Percentiles rank a stretch among this genome's conserved stretches.
Evolutionary conservation across 176 grass and related monocot genomes (phyloP).

Genomic region (Alopecurus myosuroides): DNA sequence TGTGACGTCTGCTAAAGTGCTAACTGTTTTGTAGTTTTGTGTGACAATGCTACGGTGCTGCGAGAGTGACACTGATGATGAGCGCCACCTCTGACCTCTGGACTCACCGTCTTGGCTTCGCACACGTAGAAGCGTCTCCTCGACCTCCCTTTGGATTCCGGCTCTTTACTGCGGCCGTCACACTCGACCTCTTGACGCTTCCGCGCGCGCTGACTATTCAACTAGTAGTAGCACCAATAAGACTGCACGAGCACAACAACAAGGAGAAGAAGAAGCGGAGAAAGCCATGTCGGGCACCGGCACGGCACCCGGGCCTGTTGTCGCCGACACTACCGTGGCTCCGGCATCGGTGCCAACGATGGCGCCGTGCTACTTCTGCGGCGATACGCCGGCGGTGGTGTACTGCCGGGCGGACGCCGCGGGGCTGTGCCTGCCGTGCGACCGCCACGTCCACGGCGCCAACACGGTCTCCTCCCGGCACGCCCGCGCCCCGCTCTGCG

Average conservation of each 20-base stretch:
- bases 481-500: constrained; percentile 64
- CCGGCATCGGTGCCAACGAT: not conserved
- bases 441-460: constrained; percentile 71
- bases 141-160: not conserved
- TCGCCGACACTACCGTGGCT: not conserved
- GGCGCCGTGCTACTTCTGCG: constrained; percentile 56
- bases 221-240: not conserved
- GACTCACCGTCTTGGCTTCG: not conserved
- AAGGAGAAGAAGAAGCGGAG: not conserved
- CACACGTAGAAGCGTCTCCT: not conserved
- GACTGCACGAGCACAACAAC: not conserved
- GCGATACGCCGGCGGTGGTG: constrained; percentile 31
- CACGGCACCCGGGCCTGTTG: not conserved
- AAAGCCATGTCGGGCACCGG: not conserved
- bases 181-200: not conserved
- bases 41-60: no score
- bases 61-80: not conserved
- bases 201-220: not conserved
- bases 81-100: not conserved
- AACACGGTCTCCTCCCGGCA: constrained; percentile 72
- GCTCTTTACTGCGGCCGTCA: not conserved
- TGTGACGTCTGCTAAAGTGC: no score
- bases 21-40: no score
- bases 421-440: no score
- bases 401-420: no score